Conservation (phyloP, 164 flowering plant genomes). For the Berberis thunbergii region DNA sequence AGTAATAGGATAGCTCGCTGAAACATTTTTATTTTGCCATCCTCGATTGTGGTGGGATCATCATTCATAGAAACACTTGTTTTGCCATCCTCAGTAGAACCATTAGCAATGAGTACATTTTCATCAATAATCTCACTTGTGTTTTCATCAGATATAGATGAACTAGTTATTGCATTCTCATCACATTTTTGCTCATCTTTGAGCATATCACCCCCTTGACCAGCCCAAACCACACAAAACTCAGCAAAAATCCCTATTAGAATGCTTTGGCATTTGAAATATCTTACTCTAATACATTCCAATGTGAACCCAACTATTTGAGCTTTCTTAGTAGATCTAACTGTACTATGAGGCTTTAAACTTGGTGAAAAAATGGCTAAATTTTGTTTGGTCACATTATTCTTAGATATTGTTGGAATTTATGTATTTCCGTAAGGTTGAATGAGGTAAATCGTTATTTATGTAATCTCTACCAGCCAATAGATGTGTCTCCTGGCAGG, state of each 20-base stretch:
- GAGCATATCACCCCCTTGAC: conserved; percentile 25
- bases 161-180: neutral
- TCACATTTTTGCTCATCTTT: conserved; percentile 2
- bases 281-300: conserved; percentile 60
- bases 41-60: conserved; percentile 12
- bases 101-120: neutral
- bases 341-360: conserved; percentile 72
- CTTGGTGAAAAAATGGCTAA: conserved; percentile 59
- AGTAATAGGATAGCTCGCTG: no score
- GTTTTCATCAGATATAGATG: no score
- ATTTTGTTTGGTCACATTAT: conserved; percentile 33
- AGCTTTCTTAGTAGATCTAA: conserved; percentile 64
- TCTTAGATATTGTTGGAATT: conserved; percentile 7
- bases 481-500: no score
- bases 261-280: conserved; percentile 42
- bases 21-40: no score
- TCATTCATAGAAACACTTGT: conserved; percentile 32
- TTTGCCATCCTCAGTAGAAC: neutral
- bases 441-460: conserved; percentile 39
- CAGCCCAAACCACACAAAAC: conserved; percentile 61
- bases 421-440: conserved; percentile 58
- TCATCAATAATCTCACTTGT: no score
- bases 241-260: conserved; percentile 75
- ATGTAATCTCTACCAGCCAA: no score
- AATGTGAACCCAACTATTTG: conserved; percentile 80